Conservation (phyloP, 2,329 filamentous ascomycete genomes). For the Nakataea oryzae region DNA sequence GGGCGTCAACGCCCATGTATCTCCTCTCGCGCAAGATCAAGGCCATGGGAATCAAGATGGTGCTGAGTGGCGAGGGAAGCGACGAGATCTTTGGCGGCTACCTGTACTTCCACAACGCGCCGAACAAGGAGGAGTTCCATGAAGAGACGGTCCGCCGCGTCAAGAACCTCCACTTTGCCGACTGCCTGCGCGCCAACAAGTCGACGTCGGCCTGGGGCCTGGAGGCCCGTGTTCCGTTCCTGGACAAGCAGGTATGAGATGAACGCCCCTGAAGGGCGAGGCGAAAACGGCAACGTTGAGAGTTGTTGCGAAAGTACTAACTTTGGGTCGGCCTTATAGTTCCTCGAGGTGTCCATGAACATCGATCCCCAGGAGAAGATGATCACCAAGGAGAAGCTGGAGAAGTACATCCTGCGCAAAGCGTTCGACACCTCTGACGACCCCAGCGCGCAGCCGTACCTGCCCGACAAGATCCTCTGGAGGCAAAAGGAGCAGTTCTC, state of each 20-base stretch:
- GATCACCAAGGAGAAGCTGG: slow-evolving; percentile 80
- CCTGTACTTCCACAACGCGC: slow-evolving; percentile 95
- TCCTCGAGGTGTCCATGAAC: slow-evolving; percentile 87
- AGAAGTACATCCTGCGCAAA: slow-evolving; percentile 97
- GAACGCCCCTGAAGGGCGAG: too few species aligned
- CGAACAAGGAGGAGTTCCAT: slow-evolving; percentile 87
- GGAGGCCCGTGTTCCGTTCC: slow-evolving; percentile 93
- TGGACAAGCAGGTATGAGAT: slow-evolving; percentile 69
- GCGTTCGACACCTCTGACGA: slow-evolving; percentile 91
- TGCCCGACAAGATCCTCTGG: slow-evolving; percentile 95
- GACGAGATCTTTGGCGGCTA: slow-evolving; percentile 99
- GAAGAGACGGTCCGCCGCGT: slow-evolving; percentile 87
- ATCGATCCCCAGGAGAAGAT: slow-evolving; percentile 93
- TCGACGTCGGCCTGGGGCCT: slow-evolving; percentile 97
- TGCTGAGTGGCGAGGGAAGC: slow-evolving; percentile 89
- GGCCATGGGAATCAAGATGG: slow-evolving; percentile 99
- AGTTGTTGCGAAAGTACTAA: slow-evolving; percentile 10
- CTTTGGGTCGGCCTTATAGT: slow-evolving; percentile 34
- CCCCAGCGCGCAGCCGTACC: slow-evolving; percentile 69
- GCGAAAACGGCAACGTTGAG: neutral
- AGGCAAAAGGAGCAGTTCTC: slow-evolving; percentile 99
- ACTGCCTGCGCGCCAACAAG: slow-evolving; percentile 97
- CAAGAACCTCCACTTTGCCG: slow-evolving; percentile 93
- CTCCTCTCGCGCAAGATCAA: slow-evolving; percentile 97
- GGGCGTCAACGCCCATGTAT: slow-evolving; percentile 98